Percentiles rank a stretch among this genome's conserved stretches.
Conservation (phyloP, 106 monocot genomes). For the Dendrobium chrysotoxum region DNA sequence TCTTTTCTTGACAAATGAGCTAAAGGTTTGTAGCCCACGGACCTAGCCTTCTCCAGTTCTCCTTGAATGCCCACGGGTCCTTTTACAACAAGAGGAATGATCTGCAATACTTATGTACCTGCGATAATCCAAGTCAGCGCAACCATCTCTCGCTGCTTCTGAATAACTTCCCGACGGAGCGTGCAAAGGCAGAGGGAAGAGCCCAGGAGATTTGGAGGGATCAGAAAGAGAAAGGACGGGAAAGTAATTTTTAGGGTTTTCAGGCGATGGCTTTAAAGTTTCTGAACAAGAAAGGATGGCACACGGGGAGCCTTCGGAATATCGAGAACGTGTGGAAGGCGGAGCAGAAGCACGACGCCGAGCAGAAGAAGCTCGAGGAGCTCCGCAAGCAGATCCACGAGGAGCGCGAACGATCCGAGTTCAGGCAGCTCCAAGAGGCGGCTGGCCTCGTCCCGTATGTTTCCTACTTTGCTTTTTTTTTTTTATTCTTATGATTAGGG, state of each 20-base stretch:
- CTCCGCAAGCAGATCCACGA: conserved; percentile 93
- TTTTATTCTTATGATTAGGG: conserved; percentile 9
- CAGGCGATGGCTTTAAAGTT: conserved; percentile 84
- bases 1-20: too few relatives aligned
- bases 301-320: conserved; percentile 96
- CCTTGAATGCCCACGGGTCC: too few relatives aligned
- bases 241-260: background rate
- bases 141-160: background rate
- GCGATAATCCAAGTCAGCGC: too few relatives aligned
- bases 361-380: conserved; percentile 89
- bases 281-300: conserved; percentile 99
- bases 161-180: background rate
- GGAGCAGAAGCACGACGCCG: conserved; percentile 90
- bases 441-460: conserved; percentile 88
- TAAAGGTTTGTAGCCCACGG: too few relatives aligned
- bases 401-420: conserved; percentile 84
- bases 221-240: background rate
- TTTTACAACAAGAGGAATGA: too few relatives aligned
- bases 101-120: too few relatives aligned
- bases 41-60: too few relatives aligned
- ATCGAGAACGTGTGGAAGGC: conserved; percentile 99
- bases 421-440: conserved; percentile 77
- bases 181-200: background rate
- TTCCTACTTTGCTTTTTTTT: background rate
- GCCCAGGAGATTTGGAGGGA: background rate